Evolutionary conservation across 176 grass and related monocot genomes (phyloP).

Genomic region (Paspalum vaginatum): DNA sequence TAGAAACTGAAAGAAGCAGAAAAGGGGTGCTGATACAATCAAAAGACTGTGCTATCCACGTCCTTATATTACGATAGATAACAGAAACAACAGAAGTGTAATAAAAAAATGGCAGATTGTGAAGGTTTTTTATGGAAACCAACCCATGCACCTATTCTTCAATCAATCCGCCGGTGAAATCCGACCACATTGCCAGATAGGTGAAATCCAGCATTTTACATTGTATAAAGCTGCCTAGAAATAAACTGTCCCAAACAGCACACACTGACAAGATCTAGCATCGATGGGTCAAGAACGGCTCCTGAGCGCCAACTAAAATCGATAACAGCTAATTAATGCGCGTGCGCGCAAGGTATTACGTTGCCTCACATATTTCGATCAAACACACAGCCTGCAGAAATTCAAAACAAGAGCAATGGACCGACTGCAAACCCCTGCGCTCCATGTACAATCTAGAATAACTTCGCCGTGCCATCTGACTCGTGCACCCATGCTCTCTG

Average conservation of each 20-base stretch:
- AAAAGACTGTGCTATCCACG: not conserved
- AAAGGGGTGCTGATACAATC: not conserved
- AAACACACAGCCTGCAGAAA: not conserved
- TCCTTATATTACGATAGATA: not conserved
- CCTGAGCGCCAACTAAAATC: not conserved
- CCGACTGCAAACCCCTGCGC: no score
- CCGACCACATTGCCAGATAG: not conserved
- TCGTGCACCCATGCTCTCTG: not conserved
- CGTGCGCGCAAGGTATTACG: not conserved
- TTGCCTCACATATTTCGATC: not conserved
- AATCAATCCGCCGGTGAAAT: not conserved
- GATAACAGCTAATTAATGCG: not conserved
- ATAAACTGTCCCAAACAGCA: not conserved
- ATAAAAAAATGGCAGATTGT: not conserved
- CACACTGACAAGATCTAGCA: not conserved
- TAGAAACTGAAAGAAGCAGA: slow-evolving; percentile 21
- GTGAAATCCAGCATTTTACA: not conserved
- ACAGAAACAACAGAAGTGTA: not conserved
- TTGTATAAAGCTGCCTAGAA: not conserved
- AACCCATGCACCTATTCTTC: not conserved
- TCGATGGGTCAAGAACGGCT: not conserved
- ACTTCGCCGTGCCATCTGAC: not conserved
- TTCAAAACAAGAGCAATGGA: not conserved
- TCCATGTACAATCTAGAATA: not conserved
- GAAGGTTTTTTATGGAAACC: not conserved